Evolutionary conservation across 805 yeast genomes (phyloP), one percentile per base, ranked within the genome.

Genomic region (Spathaspora girioi): DNA sequence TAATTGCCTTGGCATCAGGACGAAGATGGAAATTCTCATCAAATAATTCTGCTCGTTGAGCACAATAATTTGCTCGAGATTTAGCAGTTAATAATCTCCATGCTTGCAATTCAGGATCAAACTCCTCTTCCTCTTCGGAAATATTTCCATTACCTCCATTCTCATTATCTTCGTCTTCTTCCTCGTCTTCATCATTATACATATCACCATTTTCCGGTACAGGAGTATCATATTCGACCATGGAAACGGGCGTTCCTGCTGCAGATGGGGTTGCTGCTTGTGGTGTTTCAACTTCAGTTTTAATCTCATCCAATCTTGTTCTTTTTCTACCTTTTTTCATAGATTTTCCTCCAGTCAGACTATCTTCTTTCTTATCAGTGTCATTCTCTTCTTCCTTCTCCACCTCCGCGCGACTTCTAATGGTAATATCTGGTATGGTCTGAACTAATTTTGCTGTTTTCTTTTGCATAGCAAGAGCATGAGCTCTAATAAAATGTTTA

Each of bases 391-490:
- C 82, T 59, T 86, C 92, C 55, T 73, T 77, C 57, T 87, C 94
- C 7, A 86, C 80, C 48, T 87, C 94, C 0, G 84, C 73, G 46
- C 93, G 68, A 60, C 81, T 90, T 57, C 91, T 77, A 4, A 94
- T 79, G 0, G 81, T 78, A 49, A 94, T 89, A 60, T 94, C 96
- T 0, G 99, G 99, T 40, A 94, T 93, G 54, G 89, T 71, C 0
- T 97, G 96, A 5, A 83, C 78, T 48, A 94, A 74, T 45, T 83
- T 77, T 48, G 82, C 65, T 0, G 98, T 84, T 63, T 88, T 89
- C 68, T 90, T 90, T 59, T 91, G 96, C 99, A 94, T 96, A 1
- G 97, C 97, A 46, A 88, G 69, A 0, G 99, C 99, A 70, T 94
- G 97, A 0, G 83, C 88, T 46, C 99, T 76, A 44, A 94, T 66